Base-by-base conservation (phyloP, 2,329 filamentous ascomycete species). In the Aureobasidium sp. region DNA sequence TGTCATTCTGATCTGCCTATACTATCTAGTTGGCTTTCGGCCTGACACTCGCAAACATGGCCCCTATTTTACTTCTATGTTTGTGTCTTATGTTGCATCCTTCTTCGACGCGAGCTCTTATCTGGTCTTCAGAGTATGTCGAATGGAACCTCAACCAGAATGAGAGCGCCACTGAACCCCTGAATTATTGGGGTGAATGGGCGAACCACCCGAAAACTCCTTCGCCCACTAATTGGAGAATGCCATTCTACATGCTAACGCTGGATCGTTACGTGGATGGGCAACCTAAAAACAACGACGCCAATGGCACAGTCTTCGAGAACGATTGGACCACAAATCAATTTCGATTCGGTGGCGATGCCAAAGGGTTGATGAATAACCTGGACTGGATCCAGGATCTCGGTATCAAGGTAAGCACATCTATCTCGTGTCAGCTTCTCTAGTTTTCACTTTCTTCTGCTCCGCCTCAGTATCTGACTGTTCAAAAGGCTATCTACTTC, bases 171-270 rank as follows among this genome's bases (percentile, higher is more conserved):
- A 77, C 69, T 11, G 71, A 78, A 56, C 82, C 84, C 1, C 73
- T 81, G 34, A 78, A 87, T 52, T 87, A 87, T 70, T 81, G 74
- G 70, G 80, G 84, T 63, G 73, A 78, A 74, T 81, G 82, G 81
- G 73, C 72, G n/a, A 73, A 78, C 64, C 81, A 84, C 68, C 72
- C 68, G 3, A 86, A 82, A 66, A 70, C 73, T 15, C 72, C 76
- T 0, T 87, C 84, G 15, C 85, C 85, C 1, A 69, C 74, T 0
- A 87, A 84, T 66, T 88, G 85, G 85, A 78, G 85, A 36, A 80
- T 87, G 64, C 85, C 85, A 0, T 83, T 87, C 68, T 88, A 87
- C 70, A 85, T 83, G 8, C 73, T 87, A 47, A 86, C 86, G 68
- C 72, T 86, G 11, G 85, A 87, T 70, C 77, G 83, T 64, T 87